Evolutionary conservation across 1,284 basidiomycete genomes (phyloP), one percentile per base, ranked within the genome.

Genomic region (Xerocomus amazonicus): DNA sequence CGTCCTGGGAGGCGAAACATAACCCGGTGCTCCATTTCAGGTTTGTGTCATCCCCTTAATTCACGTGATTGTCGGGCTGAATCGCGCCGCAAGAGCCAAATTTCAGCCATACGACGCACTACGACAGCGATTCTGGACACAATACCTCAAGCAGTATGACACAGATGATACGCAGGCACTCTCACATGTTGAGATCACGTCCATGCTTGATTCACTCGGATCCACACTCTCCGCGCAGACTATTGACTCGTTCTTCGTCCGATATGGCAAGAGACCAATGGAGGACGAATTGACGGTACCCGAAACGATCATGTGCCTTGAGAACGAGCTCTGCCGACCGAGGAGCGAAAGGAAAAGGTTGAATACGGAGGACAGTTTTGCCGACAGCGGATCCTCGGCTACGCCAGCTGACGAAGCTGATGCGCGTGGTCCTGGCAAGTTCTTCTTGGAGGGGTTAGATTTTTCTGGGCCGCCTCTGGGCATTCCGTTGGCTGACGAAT

Each of bases 201-300:
- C 90, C n/a, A 96, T 98, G 92, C 85, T 99, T 45, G 94, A 97
- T 71, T 97, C 94, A 6, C 83, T 99, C 28, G 94, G 95, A 4
- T 96, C 93, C 3, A 98, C 96, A 0, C 80, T 99, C 34, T 90
- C 90, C 4, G 71, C 69, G 0, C 75, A 83, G 43, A 99, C 96
- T 1, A 74, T 95, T 54, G 79, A 87, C 57, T 76, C 79, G 7
- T 96, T 94, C 78, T 98, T 88, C 71, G 80, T 74, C 8, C 77
- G 81, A 6, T 81, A 78, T 62, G 76, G 78, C 57, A 92, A 92
- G 72, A 73, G 78, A 8, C 76, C 84, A 0, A 77, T 80, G 4
- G 71, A 75, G 19, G 92, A 87, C 55, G 85, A 90, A 59, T 71
- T 99, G 38, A 88, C 85, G 0, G 70, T 90, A 27, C 84, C 90